phyloP scores from a whole-genome alignment of 345 rosid species.

The Populus ilicifolia region DNA sequence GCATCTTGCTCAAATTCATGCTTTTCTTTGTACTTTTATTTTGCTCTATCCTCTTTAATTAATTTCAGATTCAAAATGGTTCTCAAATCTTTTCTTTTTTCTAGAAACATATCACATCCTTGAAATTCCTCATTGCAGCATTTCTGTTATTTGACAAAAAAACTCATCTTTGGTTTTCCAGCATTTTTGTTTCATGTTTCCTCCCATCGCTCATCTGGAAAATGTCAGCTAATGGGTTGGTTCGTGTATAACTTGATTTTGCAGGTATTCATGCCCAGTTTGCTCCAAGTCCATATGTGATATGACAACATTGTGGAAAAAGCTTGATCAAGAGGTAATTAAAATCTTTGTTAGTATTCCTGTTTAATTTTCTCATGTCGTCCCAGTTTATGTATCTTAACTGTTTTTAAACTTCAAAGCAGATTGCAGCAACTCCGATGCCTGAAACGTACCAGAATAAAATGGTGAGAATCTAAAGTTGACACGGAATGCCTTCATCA shows the following conservation, averaged over 20 bases:
- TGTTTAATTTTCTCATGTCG: background rate
- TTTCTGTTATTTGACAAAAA: no score
- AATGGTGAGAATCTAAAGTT: conserved; percentile 41
- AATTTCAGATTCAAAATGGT: background rate
- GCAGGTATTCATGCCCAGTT: conserved; percentile 81
- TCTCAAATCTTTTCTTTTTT: background rate
- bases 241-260: conserved; percentile 6
- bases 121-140: no score
- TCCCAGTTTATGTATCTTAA: conserved; percentile 1
- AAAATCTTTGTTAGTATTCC: background rate
- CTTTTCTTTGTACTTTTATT: no score
- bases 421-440: conserved; percentile 81
- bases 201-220: background rate
- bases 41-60: no score
- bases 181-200: background rate
- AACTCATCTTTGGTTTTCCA: no score
- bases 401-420: conserved; percentile 7
- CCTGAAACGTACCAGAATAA: conserved; percentile 62
- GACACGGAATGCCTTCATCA: background rate
- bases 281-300: conserved; percentile 80
- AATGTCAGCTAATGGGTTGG: background rate
- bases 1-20: background rate
- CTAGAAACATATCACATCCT: background rate
- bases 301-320: conserved; percentile 69
- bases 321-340: conserved; percentile 76